phyloP scores from a whole-genome alignment of 441 rosid species.

The Bocquillonia castaneifolia region DNA sequence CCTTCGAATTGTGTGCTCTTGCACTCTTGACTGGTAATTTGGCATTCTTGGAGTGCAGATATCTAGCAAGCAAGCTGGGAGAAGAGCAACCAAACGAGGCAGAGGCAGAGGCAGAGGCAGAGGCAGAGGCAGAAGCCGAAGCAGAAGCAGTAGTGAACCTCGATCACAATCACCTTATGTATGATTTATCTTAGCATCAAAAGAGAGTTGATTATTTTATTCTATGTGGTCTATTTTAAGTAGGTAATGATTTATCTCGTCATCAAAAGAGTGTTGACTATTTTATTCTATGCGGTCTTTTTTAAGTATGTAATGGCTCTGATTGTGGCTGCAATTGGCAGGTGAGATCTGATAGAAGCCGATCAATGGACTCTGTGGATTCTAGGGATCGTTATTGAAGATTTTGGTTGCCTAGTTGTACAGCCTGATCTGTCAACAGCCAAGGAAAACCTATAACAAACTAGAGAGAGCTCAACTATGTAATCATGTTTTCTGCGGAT shows the following conservation, averaged over 20 bases:
- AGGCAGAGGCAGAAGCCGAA: conserved; percentile 23
- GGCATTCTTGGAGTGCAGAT: conserved; percentile 24
- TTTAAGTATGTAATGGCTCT: neutral
- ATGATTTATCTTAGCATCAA: conserved; percentile 6
- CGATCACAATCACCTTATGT: conserved; percentile 37
- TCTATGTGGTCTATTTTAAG: neutral
- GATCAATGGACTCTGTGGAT: conserved; percentile 19
- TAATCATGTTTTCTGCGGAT: neutral
- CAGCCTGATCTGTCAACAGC: neutral
- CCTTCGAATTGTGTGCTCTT: neutral
- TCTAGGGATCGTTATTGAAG: conserved; percentile 12
- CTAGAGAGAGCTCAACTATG: neutral
- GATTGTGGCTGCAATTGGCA: conserved; percentile 24
- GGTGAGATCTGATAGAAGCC: conserved; percentile 43
- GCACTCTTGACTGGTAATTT: neutral
- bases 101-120: conserved; percentile 29
- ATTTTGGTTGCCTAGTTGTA: neutral
- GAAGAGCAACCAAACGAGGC: conserved; percentile 25
- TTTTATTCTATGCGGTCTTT: neutral
- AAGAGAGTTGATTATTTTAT: neutral
- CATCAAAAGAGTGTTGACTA: neutral
- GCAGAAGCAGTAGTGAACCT: neutral
- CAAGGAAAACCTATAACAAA: neutral
- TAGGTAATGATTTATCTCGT: neutral
- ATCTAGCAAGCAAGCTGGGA: conserved; percentile 21